phyloP scores from a whole-genome alignment of 75 land plant species.

The Ceratopteris richardii region DNA sequence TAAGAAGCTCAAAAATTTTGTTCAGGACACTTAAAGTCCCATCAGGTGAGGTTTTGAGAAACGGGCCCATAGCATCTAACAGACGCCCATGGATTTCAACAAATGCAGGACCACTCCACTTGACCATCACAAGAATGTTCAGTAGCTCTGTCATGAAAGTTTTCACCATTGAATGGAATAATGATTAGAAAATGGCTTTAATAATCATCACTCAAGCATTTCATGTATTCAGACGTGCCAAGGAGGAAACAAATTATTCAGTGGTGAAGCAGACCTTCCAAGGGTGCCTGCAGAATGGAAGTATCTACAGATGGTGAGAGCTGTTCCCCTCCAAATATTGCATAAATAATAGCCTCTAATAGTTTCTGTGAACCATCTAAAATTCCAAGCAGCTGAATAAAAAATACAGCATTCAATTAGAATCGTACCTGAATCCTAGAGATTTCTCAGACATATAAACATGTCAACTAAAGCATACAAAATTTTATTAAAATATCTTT shows the following conservation, averaged over 20 bases:
- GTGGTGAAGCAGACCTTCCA: not conserved
- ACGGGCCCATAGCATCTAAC: constrained; percentile 82
- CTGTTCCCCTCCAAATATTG: constrained; percentile 25
- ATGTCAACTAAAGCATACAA: not conserved
- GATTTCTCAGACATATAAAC: too few species aligned
- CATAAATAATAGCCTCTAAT: constrained; percentile 4
- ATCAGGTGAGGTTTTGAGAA: constrained; percentile 60
- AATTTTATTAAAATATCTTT: too few species aligned
- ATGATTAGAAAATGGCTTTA: too few species aligned
- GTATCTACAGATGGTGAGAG: constrained; percentile 27
- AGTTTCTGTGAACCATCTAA: constrained; percentile 20
- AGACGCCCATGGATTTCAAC: constrained; percentile 62
- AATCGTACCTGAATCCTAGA: not conserved
- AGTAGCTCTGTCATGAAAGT: constrained; percentile 48
- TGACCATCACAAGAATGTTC: constrained; percentile 47
- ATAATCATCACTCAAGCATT: too few species aligned
- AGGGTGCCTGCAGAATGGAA: constrained; percentile 28
- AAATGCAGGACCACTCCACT: constrained; percentile 70
- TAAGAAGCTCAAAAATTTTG: constrained; percentile 78
- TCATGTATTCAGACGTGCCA: too few species aligned
- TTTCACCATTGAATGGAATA: too few species aligned
- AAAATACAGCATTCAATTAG: not conserved
- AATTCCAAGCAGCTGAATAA: not conserved
- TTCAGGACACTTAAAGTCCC: constrained; percentile 53
- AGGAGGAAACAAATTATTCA: too few species aligned